Conservation (phyloP, 805 yeast genomes). For the Schwanniomyces yamadae region DNA sequence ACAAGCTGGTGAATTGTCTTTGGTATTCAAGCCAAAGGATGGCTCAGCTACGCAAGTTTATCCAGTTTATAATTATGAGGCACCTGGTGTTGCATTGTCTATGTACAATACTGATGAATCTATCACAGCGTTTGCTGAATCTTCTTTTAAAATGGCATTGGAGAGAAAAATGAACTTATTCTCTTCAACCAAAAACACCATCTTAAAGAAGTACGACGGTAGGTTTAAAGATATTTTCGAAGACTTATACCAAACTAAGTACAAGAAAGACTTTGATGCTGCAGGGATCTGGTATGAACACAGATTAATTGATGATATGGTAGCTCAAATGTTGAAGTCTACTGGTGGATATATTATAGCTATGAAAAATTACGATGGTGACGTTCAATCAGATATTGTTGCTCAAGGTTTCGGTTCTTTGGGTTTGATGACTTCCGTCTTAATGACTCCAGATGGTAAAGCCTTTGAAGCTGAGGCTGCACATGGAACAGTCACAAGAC, state of each 20-base stretch:
- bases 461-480: slow-evolving; percentile 97
- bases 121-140: slow-evolving; percentile 85
- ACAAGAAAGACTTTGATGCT: slow-evolving; percentile 69
- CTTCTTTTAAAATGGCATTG: slow-evolving; percentile 86
- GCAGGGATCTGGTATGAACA: slow-evolving; percentile 95
- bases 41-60: slow-evolving; percentile 55
- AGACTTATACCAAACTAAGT: slow-evolving; percentile 67
- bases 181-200: slow-evolving; percentile 92
- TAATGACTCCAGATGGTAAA: slow-evolving; percentile 94
- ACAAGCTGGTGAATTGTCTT: slow-evolving; percentile 73
- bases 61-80: slow-evolving; percentile 67
- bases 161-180: slow-evolving; percentile 75
- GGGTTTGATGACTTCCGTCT: slow-evolving; percentile 96
- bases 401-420: slow-evolving; percentile 98
- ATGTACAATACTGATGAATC: slow-evolving; percentile 97
- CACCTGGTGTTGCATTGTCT: slow-evolving; percentile 80
- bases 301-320: slow-evolving; percentile 96
- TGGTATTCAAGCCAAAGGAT: slow-evolving; percentile 70
- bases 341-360: slow-evolving; percentile 95
- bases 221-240: slow-evolving; percentile 93
- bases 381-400: slow-evolving; percentile 93
- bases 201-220: slow-evolving; percentile 91
- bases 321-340: slow-evolving; percentile 96
- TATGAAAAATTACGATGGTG: slow-evolving; percentile 97
- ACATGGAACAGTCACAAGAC: slow-evolving; percentile 98